Evolutionary conservation across 2,329 filamentous ascomycete species (phyloP), one percentile per base, ranked within the genome.

Genomic region (Neurospora sp.): DNA sequence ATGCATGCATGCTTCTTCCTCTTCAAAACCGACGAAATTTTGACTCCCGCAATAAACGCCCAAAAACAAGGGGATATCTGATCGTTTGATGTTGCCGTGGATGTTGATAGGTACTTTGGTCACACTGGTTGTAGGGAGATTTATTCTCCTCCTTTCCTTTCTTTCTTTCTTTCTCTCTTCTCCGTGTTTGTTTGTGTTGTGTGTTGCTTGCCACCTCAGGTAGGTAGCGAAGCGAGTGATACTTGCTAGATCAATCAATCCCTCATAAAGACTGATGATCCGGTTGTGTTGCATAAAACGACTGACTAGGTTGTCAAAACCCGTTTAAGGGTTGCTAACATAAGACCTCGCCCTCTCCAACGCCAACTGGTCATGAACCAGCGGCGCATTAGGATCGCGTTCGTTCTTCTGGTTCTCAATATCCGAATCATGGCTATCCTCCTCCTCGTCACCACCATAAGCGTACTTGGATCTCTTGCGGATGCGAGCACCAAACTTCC

Each of bases 401-500:
- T 67, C 66, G 12, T 69, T 69, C 73, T 78, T 77, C 57, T 75
- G 77, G 77, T 80, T 82, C 71, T 84, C 82, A 1, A 79, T 74
- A 23, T 83, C 81, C 75, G 76, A 43, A 69, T 78, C 74, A 39
- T 79, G 75, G 19, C 73, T 68, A 28, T 75, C 72, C 2, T 81
- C 78, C 68, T 83, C 82, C 67, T 88, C 86, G 4, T 87, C 86
- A 1, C 85, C 86, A n/a, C 80, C 81, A 72, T 92, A 96, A 0
- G 93, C 93, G 77, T 88, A 96, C 79, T 87, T 90, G 76, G 89
- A 92, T 70, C 84, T 83, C 69, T 82, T 83, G 5, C 93, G 84
- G 74, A 97, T 96, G 5, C 79, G 78, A 17, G 88, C 91, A 3
- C 93, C 93, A 74, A 87, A 92, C 76, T 83, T 88, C 83, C 91